Base-by-base conservation (phyloP, 805 yeast species). In the Teunomyces aglyptinius region DNA sequence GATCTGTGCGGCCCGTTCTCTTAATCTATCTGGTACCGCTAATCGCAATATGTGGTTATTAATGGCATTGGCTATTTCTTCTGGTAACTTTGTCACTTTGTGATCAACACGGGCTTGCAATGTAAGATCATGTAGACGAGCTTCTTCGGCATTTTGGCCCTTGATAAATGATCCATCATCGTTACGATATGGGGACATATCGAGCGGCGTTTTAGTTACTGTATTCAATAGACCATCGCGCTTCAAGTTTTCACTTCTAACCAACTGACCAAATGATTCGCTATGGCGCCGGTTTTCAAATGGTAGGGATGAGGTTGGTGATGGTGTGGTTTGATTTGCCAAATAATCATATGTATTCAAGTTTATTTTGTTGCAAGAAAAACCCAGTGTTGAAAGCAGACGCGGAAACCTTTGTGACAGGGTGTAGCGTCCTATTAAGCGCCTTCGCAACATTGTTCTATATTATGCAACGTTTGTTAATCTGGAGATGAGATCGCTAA, bases 21-120 rank as follows among this genome's bases (percentile, higher is more conserved):
- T 73, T 40, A 90, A 61, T 36, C 76, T 71, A 52, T 77, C 84
- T 0, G 96, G 96, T 3, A 75, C 66, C 40, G 82, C 75, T n/a
- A 73, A 63, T 6, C 77, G 69, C 45, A 85, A 57, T 46, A 90
- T 84, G 56, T 86, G 78, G 53, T 85, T 77, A 49, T 81, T 76
- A 35, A 90, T 85, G 0, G 78, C 75, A 29, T 76, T 70, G 1
- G 89, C 67, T 3, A 90, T 70, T 3, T 59, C 67, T 1, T 67
- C 65, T 0, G 95, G 95, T 13, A 90, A 59, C 42, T 63, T 65
- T 4, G 84, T 61, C 44, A 80, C 82, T 2, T 63, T 56, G 42
- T 82, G 73, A 36, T 77, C 78, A 8, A 76, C 73, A 48, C 83
- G 71, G 0, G 85, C 95, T 38, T 60, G 53, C 4, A 81, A 48